A percentile compares a stretch with the other conserved stretches of the same genome.
Conservation (phyloP, 2,329 filamentous ascomycete species). For the Sclerotinia sclerotiorum region DNA sequence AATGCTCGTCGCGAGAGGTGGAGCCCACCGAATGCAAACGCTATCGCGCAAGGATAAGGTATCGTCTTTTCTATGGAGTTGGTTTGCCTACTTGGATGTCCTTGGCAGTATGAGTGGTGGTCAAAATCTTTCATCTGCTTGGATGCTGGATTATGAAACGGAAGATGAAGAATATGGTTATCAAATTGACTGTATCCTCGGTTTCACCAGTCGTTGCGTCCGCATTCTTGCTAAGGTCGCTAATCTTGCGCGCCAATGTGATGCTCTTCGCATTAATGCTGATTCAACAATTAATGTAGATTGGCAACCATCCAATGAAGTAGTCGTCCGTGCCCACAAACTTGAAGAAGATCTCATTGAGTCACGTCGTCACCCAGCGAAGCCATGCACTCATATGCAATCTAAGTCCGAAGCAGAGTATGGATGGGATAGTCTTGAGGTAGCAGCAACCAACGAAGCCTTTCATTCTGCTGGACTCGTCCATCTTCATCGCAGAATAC, state of each 20-base stretch:
- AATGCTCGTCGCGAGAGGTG: constrained; percentile 67
- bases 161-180: constrained; percentile 58
- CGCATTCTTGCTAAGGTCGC: constrained; percentile 71
- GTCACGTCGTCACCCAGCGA: constrained; percentile 48
- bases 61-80: constrained; percentile 73
- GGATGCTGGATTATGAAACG: constrained; percentile 47
- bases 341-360: constrained; percentile 62
- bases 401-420: constrained; percentile 50
- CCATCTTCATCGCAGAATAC: constrained; percentile 71
- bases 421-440: constrained; percentile 61
- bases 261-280: constrained; percentile 60
- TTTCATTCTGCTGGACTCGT: constrained; percentile 79
- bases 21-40: constrained; percentile 52
- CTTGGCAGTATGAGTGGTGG: constrained; percentile 69
- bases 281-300: constrained; percentile 50
- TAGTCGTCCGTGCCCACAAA: constrained; percentile 56
- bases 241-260: constrained; percentile 67
- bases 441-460: constrained; percentile 71
- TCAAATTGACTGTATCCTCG: constrained; percentile 77
- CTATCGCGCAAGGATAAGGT: constrained; percentile 55
- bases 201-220: constrained; percentile 72
- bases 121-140: constrained; percentile 32
- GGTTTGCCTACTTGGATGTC: constrained; percentile 83
- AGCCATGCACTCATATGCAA: constrained; percentile 46
- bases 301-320: constrained; percentile 59